Evolutionary conservation across 2,329 filamentous ascomycete genomes (phyloP).

Genomic region (Hypoxylon sp.): DNA sequence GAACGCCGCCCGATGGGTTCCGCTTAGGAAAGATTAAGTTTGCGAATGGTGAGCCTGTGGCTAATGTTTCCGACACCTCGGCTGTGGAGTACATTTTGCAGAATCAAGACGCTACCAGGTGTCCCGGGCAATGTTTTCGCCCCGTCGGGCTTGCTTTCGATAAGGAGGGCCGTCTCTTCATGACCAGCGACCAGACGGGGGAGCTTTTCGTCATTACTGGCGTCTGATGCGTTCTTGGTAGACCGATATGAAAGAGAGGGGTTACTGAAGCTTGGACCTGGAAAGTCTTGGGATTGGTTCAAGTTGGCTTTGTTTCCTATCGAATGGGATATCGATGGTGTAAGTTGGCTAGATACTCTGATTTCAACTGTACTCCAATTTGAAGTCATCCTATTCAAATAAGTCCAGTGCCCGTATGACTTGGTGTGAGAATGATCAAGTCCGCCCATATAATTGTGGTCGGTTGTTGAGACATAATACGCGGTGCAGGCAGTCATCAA

Average conservation of each 20-base stretch:
- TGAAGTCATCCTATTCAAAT: background rate
- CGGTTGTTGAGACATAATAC: too few species aligned
- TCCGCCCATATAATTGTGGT: too few species aligned
- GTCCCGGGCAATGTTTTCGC: constrained; percentile 72
- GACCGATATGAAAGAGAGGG: background rate
- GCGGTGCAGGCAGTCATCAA: too few species aligned
- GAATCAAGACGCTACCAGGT: constrained; percentile 67
- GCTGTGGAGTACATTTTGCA: constrained; percentile 68
- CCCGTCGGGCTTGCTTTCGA: constrained; percentile 72
- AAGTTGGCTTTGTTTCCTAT: background rate
- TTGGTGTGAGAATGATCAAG: too few species aligned
- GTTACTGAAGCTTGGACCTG: background rate
- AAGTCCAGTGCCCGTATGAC: too few species aligned
- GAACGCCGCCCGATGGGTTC: constrained; percentile 41
- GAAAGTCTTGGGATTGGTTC: background rate
- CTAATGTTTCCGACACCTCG: constrained; percentile 59
- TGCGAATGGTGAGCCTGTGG: constrained; percentile 60
- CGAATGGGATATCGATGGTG: constrained; percentile 1
- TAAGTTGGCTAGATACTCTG: too few species aligned
- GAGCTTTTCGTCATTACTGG: constrained; percentile 72
- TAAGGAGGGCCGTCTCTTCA: constrained; percentile 69
- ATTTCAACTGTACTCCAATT: background rate
- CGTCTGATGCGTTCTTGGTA: constrained; percentile 5
- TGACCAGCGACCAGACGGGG: constrained; percentile 74
- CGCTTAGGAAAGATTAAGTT: constrained; percentile 57